A percentile compares a stretch with the other conserved stretches of the same genome.
phyloP scores from a whole-genome alignment of 177 flowering plant species.

The Vitis hybrid region DNA sequence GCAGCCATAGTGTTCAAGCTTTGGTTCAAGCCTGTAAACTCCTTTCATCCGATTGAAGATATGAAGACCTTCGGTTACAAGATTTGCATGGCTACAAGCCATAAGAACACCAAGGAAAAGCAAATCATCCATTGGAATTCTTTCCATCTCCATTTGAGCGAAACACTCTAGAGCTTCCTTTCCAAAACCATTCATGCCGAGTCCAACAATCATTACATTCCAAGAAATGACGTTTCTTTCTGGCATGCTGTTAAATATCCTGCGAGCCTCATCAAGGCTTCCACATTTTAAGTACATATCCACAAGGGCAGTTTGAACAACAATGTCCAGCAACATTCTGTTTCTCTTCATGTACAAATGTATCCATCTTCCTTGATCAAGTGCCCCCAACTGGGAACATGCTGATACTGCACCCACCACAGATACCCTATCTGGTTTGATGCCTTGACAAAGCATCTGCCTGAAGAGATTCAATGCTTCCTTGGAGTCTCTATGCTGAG shows the following conservation, averaged over 20 bases:
- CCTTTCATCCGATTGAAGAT: constrained; percentile 28
- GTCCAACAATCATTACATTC: constrained; percentile 40
- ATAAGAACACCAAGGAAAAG: constrained; percentile 30
- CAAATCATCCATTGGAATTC: constrained; percentile 27
- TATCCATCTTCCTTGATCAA: constrained; percentile 42
- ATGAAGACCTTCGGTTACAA: constrained; percentile 27
- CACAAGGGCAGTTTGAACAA: constrained; percentile 33
- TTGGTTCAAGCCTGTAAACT: constrained; percentile 24
- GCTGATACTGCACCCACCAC: constrained; percentile 27
- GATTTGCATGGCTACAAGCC: constrained; percentile 42
- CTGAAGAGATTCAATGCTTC: constrained; percentile 30
- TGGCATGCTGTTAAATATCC: constrained; percentile 22
- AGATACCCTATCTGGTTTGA: constrained; percentile 29
- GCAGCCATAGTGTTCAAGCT: constrained; percentile 44
- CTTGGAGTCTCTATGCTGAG: constrained; percentile 20
- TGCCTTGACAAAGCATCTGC: constrained; percentile 29
- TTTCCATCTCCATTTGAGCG: constrained; percentile 23
- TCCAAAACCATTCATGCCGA: constrained; percentile 31
- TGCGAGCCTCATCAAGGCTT: constrained; percentile 24
- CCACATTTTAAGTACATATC: constrained; percentile 50
- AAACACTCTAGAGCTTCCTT: constrained; percentile 31
- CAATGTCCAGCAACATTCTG: constrained; percentile 21
- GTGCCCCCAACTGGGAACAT: constrained; percentile 34
- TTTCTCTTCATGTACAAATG: constrained; percentile 30
- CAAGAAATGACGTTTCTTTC: constrained; percentile 27